phyloP scores from a whole-genome alignment of 805 yeast species.

The Saccharomyces mikatae region DNA sequence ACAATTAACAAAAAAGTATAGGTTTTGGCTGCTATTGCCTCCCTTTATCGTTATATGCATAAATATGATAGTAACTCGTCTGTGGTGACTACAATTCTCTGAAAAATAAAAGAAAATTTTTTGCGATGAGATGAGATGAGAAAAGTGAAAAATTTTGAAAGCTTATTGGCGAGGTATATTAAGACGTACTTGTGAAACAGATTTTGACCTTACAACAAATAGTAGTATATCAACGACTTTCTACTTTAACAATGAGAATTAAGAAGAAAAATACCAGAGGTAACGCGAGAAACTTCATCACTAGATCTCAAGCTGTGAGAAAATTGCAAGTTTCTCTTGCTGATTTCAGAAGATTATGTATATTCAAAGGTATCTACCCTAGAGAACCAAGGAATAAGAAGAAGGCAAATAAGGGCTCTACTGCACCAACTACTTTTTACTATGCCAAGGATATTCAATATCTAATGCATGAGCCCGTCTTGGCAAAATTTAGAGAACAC shows the following conservation, averaged over 20 bases:
- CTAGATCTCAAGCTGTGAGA: slow-evolving; percentile 90
- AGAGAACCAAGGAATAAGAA: slow-evolving; percentile 92
- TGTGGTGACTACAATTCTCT: background rate
- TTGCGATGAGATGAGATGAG: slow-evolving; percentile 19
- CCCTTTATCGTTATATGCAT: background rate
- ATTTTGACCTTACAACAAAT: background rate
- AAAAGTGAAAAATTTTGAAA: slow-evolving; percentile 7
- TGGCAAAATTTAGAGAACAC: slow-evolving; percentile 88
- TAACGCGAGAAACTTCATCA: slow-evolving; percentile 84
- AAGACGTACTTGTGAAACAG: background rate
- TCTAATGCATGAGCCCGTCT: slow-evolving; percentile 87
- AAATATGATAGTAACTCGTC: background rate
- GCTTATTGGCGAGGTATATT: background rate
- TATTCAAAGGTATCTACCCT: slow-evolving; percentile 95
- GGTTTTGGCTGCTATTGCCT: background rate
- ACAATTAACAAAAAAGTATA: background rate
- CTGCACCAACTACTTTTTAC: slow-evolving; percentile 92
- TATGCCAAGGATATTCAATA: slow-evolving; percentile 91
- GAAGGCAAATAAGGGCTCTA: slow-evolving; percentile 96
- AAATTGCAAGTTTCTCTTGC: slow-evolving; percentile 89
- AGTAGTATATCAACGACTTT: background rate
- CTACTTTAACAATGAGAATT: slow-evolving; percentile 40
- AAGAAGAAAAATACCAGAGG: slow-evolving; percentile 81
- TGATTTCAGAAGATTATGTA: slow-evolving; percentile 93
- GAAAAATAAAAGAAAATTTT: slow-evolving; percentile 11